Evolutionary conservation across 2,329 filamentous ascomycete genomes (phyloP), one percentile per base, ranked within the genome.

Genomic region (Sphaerulina vaccinii): DNA sequence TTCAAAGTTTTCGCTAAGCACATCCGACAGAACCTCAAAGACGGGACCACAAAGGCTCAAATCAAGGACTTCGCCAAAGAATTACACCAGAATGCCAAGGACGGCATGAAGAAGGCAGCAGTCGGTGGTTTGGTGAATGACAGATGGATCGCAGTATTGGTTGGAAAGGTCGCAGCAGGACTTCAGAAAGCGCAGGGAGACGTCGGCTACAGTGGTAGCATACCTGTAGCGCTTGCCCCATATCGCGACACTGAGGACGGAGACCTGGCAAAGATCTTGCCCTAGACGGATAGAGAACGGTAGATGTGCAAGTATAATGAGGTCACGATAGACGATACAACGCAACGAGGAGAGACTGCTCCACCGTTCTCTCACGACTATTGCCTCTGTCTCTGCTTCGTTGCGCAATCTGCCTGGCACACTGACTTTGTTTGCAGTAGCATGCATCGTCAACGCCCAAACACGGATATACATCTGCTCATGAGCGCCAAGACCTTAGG

Each of bases 141-240:
- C 60, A 67, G 75, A 16, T 80, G 77, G 77, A 79, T 81, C 58
- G 77, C 77, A 29, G 76, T 73, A 61, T 60, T 80, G 56, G 75
- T 80, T 0, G 77, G 78, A 3, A 79, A 76, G 55, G 65, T 77
- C 3, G 76, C 75, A 51, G 68, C 66, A 54, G 78, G 75, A 60
- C 51, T 79, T 44, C 76, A 79, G 63, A 71, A 68, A 19, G 73
- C 73, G 27, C 72, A 75, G 51, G 77, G 77, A 0, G 77, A 79
- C 62, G 62, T 78, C 1, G 78, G 77, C 1, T 80, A 79, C 56
- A 74, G 71, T 45, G 75, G 73, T 1, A 70, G 73, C 18, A 70
- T 80, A 18, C 73, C 76, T 1, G 68, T 79, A 11, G 52, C 68
- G 7, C 56, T 78, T 49, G 70, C 60, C 33, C 63, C 66, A 49